Percentiles rank a stretch among this genome's conserved stretches.
Conservation (phyloP, 495 filamentous ascomycete genomes). For the Glutinoglossum americanum region DNA sequence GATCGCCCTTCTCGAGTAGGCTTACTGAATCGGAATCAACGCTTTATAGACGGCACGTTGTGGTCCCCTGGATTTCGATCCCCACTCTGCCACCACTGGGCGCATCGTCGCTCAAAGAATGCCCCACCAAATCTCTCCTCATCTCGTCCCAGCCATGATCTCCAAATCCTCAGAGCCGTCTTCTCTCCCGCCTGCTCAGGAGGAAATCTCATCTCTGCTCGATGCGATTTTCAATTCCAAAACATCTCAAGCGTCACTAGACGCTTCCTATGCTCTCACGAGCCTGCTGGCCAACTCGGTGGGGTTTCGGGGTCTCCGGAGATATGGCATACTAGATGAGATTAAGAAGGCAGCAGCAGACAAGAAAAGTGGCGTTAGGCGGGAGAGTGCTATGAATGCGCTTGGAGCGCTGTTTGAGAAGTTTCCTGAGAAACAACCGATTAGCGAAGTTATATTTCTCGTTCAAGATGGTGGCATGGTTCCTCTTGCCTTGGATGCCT, state of each 20-base stretch:
- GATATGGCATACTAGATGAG: slow-evolving; percentile 48
- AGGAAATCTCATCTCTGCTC: slow-evolving; percentile 54
- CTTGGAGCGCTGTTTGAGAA: slow-evolving; percentile 83
- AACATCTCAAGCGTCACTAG: slow-evolving; percentile 68
- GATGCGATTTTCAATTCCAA: slow-evolving; percentile 57
- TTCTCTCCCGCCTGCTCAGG: slow-evolving; percentile 36
- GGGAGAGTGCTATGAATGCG: slow-evolving; percentile 89
- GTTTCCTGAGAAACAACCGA: slow-evolving; percentile 52
- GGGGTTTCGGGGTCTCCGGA: slow-evolving; percentile 49
- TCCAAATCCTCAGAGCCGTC: slow-evolving; percentile 34
- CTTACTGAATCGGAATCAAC: neutral
- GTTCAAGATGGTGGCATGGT: slow-evolving; percentile 58
- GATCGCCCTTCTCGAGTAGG: neutral
- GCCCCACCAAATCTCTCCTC: slow-evolving; percentile 42
- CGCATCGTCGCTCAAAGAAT: slow-evolving; percentile 18
- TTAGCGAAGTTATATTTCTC: slow-evolving; percentile 64
- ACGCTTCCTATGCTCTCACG: slow-evolving; percentile 65
- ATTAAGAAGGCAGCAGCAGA: slow-evolving; percentile 75
- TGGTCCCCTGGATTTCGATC: neutral
- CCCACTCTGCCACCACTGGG: neutral
- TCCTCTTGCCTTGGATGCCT: slow-evolving; percentile 51
- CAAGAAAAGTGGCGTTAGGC: slow-evolving; percentile 73
- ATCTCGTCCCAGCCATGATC: slow-evolving; percentile 36
- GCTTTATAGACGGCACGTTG: neutral
- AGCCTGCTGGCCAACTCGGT: slow-evolving; percentile 58